phyloP scores from a whole-genome alignment of 768 basidiomycete species.

The Lactifluus pinguis region DNA sequence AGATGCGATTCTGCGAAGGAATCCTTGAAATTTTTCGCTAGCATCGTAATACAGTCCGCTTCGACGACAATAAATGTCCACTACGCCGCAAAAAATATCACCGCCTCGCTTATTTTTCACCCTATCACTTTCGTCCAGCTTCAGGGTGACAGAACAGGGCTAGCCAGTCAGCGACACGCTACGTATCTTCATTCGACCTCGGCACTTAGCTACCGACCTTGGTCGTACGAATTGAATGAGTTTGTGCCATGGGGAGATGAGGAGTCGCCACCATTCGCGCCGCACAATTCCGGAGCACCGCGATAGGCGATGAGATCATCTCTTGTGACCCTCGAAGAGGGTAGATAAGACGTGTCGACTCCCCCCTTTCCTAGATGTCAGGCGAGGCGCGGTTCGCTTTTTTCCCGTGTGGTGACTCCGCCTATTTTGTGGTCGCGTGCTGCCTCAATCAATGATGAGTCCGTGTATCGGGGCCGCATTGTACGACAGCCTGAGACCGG shows the following conservation, averaged over 20 bases:
- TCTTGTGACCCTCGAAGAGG: neutral
- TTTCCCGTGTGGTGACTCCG: too few relatives aligned
- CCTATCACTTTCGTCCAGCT: too few relatives aligned
- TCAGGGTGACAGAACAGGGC: too few relatives aligned
- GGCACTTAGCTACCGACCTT: neutral
- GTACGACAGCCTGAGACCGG: conserved; percentile 31
- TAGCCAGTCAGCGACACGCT: neutral
- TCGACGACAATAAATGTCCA: too few relatives aligned
- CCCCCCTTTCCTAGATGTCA: too few relatives aligned
- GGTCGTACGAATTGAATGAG: neutral
- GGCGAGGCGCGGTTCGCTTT: too few relatives aligned
- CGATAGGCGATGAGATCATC: neutral
- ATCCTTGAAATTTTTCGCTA: too few relatives aligned
- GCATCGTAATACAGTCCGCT: too few relatives aligned
- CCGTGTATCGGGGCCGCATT: conserved; percentile 55
- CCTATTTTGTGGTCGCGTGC: conserved; percentile 22
- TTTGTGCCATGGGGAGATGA: neutral
- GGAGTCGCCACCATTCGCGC: neutral
- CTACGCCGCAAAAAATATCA: too few relatives aligned
- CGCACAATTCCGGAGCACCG: neutral
- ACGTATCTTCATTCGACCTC: neutral
- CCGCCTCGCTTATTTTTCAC: too few relatives aligned
- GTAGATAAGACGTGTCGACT: neutral
- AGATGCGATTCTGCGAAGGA: too few relatives aligned
- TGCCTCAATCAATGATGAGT: conserved; percentile 34